Evolutionary conservation across 495 filamentous ascomycete species (phyloP).

Genomic region (Penicillium pulvis): DNA sequence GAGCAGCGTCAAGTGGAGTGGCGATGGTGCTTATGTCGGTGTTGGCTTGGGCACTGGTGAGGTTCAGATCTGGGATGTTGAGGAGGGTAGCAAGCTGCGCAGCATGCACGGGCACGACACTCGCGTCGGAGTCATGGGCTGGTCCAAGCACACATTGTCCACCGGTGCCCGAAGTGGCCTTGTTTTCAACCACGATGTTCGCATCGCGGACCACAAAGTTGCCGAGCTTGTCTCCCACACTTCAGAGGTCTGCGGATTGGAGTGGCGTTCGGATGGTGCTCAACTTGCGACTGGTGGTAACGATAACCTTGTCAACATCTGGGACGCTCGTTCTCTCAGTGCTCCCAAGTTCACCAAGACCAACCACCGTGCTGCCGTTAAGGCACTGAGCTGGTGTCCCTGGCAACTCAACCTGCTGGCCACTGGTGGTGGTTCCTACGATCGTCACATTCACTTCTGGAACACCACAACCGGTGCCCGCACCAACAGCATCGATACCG

Average conservation of each 20-base stretch:
- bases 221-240: slow-evolving; percentile 96
- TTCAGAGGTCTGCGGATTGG: slow-evolving; percentile 95
- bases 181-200: slow-evolving; percentile 99
- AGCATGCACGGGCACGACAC: slow-evolving; percentile 98
- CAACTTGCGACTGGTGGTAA: slow-evolving; percentile 97
- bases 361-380: slow-evolving; percentile 97
- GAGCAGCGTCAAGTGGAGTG: slow-evolving; percentile 98
- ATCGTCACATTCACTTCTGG: slow-evolving; percentile 99
- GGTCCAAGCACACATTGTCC: slow-evolving; percentile 96
- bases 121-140: slow-evolving; percentile 96
- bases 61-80: slow-evolving; percentile 99
- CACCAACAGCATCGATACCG: slow-evolving; percentile 98
- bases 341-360: slow-evolving; percentile 99
- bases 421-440: slow-evolving; percentile 93
- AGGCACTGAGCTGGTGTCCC: slow-evolving; percentile 97
- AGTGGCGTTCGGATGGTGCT: slow-evolving; percentile 94
- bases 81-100: slow-evolving; percentile 90
- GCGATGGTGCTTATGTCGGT: slow-evolving; percentile 93
- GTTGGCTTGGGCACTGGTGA: slow-evolving; percentile 94
- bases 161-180: slow-evolving; percentile 91
- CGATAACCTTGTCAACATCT: slow-evolving; percentile 98
- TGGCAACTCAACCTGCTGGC: slow-evolving; percentile 98
- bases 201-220: slow-evolving; percentile 95
- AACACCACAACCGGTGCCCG: slow-evolving; percentile 96
- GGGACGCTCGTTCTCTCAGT: slow-evolving; percentile 90